Evolutionary conservation across 2,329 filamentous ascomycete genomes (phyloP), one percentile per base, ranked within the genome.

Genomic region (Volutella citrinella): DNA sequence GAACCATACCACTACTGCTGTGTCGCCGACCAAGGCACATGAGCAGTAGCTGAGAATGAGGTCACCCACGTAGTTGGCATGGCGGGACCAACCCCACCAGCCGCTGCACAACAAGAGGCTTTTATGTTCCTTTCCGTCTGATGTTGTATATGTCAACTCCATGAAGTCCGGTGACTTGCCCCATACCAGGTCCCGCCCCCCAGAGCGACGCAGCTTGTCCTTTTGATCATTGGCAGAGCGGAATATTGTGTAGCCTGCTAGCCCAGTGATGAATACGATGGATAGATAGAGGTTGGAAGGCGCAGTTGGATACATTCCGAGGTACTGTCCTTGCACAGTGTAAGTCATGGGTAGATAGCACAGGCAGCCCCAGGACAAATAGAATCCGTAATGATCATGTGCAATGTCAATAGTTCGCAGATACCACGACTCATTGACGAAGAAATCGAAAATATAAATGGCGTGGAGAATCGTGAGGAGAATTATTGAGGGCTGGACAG

Each of bases 381-480:
- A 66, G 41, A 69, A 69, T 4, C 66, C 66, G 20, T 63, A 68
- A 28, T 68, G 65, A 22, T 69, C 66, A 30, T 68, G 63, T 5
- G 55, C 54, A 22, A 68, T 68, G 32, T 69, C 66, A 9, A 68
- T 66, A 3, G 66, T 69, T 14, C 59, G 57, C n/a, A 68, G 51
- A 38, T 71, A 70, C 68, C 69, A 72, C 10, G 63, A 59, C 42
- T 72, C 69, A 7, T 72, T 70, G 29, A 65, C 50, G 30, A 72
- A 73, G 36, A 72, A 72, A 28, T 73, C 68, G 1, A 70, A 42
- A 7, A 70, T 62, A 31, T 72, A 72, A 7, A 69, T 44, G 1
- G 52, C 48, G 37, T 72, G 69, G 3, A 72, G 54, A 42, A 66
- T 52, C 7, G 62, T 63, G 8, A 68, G 59, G 8, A 72, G 54